These are phyloP conservation scores for Pyrus betulifolia DNA, from an alignment of 306 rosid species.

Conservation along the genomic window DNA sequence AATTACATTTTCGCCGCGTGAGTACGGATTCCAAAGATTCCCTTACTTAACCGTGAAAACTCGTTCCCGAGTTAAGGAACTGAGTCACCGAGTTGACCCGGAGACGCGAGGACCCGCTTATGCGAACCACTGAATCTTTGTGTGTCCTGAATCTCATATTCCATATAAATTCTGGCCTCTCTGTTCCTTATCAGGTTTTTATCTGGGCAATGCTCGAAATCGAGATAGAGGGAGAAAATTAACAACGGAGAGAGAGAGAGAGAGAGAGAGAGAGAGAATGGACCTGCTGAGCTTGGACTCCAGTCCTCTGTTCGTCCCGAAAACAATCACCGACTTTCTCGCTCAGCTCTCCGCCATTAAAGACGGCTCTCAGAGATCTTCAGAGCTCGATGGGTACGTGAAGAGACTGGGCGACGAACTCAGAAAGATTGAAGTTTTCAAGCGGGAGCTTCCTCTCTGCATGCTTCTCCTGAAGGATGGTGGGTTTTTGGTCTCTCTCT, in stretches of 20 bases:
- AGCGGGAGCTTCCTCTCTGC: constrained; percentile 84
- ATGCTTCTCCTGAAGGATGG: constrained; percentile 63
- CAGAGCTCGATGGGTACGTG: constrained; percentile 40
- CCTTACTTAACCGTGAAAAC: neutral
- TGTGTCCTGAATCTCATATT: constrained; percentile 53
- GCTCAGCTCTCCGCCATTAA: constrained; percentile 24
- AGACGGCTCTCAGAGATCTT: constrained; percentile 26
- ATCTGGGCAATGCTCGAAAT: constrained; percentile 7
- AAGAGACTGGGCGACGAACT: constrained; percentile 59
- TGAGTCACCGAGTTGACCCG: constrained; percentile 28
- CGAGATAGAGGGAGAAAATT: neutral
- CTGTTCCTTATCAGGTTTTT: constrained; percentile 23
- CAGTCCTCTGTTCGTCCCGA: constrained; percentile 41
- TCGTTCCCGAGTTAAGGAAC: constrained; percentile 1
- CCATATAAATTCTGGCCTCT: constrained; percentile 24
- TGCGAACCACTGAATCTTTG: constrained; percentile 33
- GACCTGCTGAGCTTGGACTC: constrained; percentile 47
- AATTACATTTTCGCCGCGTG: constrained; percentile 31
- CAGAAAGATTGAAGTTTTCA: constrained; percentile 63
- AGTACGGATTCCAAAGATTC: constrained; percentile 52
- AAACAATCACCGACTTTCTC: constrained; percentile 44
- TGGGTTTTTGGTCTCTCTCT: constrained; percentile 4
- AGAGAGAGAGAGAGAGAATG: constrained; percentile 22
- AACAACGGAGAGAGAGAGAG: neutral
- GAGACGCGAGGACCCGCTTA: constrained; percentile 68